Base-by-base conservation (phyloP, 257 asterid species). In the Paulownia fortunei region DNA sequence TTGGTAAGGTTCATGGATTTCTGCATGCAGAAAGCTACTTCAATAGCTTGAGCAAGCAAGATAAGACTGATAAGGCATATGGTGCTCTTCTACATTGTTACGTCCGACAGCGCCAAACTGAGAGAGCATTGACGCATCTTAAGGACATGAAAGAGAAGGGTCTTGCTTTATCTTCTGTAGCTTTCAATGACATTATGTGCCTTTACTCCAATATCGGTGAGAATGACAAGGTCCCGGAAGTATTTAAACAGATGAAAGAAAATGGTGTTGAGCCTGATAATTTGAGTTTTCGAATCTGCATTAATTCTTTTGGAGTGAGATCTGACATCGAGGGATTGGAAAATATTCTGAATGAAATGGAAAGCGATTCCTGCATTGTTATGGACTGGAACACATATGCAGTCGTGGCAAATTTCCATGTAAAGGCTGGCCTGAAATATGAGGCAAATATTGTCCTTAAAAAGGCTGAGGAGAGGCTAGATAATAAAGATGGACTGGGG, bases 51-150 rank as follows among this genome's bases (percentile, higher is more conserved):
- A 73, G 58, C 4, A 91, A 89, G 76, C 79, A 87, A 80, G 92
- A 89, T 42, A 92, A 85, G 85, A 89, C 85, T 13, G 89, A 75
- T 0, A 94, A 89, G 74, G 88, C 88, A 51, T 88, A 86, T 49
- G 97, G 97, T 76, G 98, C 98, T 63, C 93, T 94, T 32, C 86
- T 94, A 73, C 98, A 94, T 85, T 92, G 97, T 69, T 94, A 90
- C 66, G 93, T 80, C 60, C 89, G 92, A 15, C 91, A 89, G 73
- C 86, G 81, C 62, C 83, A 87, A 73, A 79, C 85, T 19, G 92
- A 80, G 56, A 88, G 75, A 83, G 90, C 92, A 44, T 64, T 87
- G 19, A 8, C 79, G 30, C 97, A 87, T 84, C 67, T 94, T 54
- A 72, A 83, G 80, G 77, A 30, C 79, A 92, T 92, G 89, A 88